Evolutionary conservation across 2,329 filamentous ascomycete species (phyloP).

Genomic region (Fusarium irregulare): DNA sequence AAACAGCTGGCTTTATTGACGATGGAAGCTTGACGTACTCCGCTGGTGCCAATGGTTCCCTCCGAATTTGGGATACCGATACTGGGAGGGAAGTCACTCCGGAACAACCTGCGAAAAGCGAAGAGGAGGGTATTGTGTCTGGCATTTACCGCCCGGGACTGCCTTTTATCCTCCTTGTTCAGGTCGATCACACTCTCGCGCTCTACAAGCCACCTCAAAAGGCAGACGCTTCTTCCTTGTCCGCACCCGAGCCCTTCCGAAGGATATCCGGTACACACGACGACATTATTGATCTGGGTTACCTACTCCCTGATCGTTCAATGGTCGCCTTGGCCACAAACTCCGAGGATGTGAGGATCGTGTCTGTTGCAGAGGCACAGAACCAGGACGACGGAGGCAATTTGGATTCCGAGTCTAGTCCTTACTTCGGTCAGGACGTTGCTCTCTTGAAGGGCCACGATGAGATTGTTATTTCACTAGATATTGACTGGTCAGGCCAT

Average conservation of each 20-base stretch:
- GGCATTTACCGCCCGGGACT: slow-evolving; percentile 74
- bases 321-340: slow-evolving; percentile 93
- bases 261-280: slow-evolving; percentile 96
- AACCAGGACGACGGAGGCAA: slow-evolving; percentile 33
- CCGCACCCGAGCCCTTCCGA: slow-evolving; percentile 67
- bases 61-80: slow-evolving; percentile 86
- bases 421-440: slow-evolving; percentile 90
- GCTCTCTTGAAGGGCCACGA: slow-evolving; percentile 88
- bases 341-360: slow-evolving; percentile 89
- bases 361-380: slow-evolving; percentile 71
- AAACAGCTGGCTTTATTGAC: slow-evolving; percentile 82
- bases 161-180: slow-evolving; percentile 81
- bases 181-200: slow-evolving; percentile 88
- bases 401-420: slow-evolving; percentile 47
- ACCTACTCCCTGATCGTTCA: slow-evolving; percentile 82
- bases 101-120: slow-evolving; percentile 72
- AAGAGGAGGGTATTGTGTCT: slow-evolving; percentile 76
- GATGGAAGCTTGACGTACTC: slow-evolving; percentile 80
- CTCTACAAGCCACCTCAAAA: slow-evolving; percentile 69
- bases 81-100: slow-evolving; percentile 82
- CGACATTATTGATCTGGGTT: slow-evolving; percentile 94
- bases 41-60: slow-evolving; percentile 82
- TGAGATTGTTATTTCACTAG: slow-evolving; percentile 94
- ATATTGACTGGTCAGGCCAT: slow-evolving; percentile 95
- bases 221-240: slow-evolving; percentile 49